phyloP scores from a whole-genome alignment of 306 rosid species.

The Fragaria nilgerrensis region DNA sequence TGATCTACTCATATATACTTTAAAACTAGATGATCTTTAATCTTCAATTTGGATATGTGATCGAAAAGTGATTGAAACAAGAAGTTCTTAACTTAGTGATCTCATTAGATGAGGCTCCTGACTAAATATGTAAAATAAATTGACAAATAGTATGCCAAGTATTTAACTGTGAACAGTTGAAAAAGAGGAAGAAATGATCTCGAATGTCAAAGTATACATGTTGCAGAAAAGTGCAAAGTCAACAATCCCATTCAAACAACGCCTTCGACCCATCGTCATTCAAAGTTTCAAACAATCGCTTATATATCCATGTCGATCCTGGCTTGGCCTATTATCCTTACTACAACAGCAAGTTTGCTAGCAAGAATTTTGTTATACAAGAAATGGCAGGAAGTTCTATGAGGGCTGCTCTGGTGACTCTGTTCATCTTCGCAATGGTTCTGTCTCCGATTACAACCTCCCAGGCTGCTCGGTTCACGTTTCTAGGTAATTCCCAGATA shows the following conservation, averaged over 20 bases:
- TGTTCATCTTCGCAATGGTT: conserved; percentile 37
- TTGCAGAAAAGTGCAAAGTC: background rate
- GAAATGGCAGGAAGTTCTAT: conserved; percentile 26
- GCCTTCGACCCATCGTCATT: background rate
- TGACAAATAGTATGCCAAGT: background rate
- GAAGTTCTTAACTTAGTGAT: too few relatives aligned
- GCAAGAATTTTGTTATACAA: background rate
- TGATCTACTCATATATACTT: too few relatives aligned
- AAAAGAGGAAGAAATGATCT: background rate
- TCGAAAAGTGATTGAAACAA: too few relatives aligned
- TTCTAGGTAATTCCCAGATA: conserved; percentile 1
- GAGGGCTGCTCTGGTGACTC: conserved; percentile 24
- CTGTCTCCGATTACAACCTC: conserved; percentile 32
- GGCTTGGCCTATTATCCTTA: background rate
- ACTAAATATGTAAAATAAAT: background rate
- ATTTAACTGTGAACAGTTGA: background rate
- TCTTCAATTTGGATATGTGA: too few relatives aligned
- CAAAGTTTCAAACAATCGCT: background rate
- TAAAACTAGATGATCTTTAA: too few relatives aligned
- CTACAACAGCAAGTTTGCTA: background rate
- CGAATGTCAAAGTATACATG: background rate
- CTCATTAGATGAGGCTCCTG: too few relatives aligned
- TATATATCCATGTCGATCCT: background rate
- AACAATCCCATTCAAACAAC: background rate
- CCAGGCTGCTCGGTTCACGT: conserved; percentile 24